Percentiles rank a stretch among this genome's conserved stretches.
phyloP scores from a whole-genome alignment of 2,329 filamentous ascomycete genomes.

The Neurospora sp. region DNA sequence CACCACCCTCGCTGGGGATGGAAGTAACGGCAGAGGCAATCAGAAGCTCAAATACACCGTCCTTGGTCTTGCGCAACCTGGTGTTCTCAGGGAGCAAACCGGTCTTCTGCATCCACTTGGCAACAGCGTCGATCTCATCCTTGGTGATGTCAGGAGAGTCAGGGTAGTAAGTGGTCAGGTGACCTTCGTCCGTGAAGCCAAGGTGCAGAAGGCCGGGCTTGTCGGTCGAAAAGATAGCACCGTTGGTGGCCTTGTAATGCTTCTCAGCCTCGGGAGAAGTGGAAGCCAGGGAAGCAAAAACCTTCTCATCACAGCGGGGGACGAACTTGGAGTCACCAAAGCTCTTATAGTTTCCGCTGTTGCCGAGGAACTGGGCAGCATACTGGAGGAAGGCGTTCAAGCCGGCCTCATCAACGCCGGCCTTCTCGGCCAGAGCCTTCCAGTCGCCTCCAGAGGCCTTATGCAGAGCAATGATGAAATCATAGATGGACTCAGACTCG shows the following conservation, averaged over 20 bases:
- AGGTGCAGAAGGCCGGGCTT: slow-evolving; percentile 60
- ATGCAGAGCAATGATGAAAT: slow-evolving; percentile 67
- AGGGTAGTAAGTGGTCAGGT: slow-evolving; percentile 76
- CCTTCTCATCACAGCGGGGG: slow-evolving; percentile 55
- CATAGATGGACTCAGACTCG: slow-evolving; percentile 71
- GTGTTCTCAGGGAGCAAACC: slow-evolving; percentile 68
- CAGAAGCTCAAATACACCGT: slow-evolving; percentile 59
- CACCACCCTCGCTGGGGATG: slow-evolving; percentile 52
- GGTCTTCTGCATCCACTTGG: slow-evolving; percentile 63
- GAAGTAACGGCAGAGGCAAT: slow-evolving; percentile 58
- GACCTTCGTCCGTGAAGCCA: slow-evolving; percentile 63
- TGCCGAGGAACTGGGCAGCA: slow-evolving; percentile 67
- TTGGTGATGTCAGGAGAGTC: slow-evolving; percentile 65
- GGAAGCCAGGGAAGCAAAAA: slow-evolving; percentile 54
- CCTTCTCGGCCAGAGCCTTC: slow-evolving; percentile 54
- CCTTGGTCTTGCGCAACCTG: slow-evolving; percentile 55
- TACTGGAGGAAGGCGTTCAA: slow-evolving; percentile 65
- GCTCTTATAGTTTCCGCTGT: slow-evolving; percentile 77
- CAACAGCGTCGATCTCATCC: slow-evolving; percentile 61
- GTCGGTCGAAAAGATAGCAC: slow-evolving; percentile 61
- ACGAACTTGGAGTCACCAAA: slow-evolving; percentile 82
- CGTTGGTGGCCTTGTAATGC: slow-evolving; percentile 57
- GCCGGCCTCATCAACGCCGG: slow-evolving; percentile 52
- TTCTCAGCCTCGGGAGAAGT: slow-evolving; percentile 49
- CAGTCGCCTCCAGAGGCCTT: slow-evolving; percentile 59